Conservation (phyloP, 345 rosid genomes). For the Stellera chamaejasme region DNA sequence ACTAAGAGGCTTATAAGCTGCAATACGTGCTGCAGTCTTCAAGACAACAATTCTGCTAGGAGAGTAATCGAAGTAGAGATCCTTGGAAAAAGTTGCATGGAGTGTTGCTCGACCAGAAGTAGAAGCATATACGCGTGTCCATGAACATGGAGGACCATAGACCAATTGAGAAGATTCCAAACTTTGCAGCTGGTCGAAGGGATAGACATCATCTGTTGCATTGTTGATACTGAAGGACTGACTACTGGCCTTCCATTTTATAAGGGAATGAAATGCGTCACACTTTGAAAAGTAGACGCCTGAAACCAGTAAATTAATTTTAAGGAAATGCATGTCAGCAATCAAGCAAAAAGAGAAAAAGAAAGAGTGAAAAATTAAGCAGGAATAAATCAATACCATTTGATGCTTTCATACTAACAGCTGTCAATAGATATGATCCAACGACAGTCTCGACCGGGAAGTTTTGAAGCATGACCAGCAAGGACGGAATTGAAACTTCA, state of each 20-base stretch:
- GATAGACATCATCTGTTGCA: constrained; percentile 35
- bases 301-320: constrained; percentile 30
- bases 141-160: constrained; percentile 69
- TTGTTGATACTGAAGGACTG: constrained; percentile 57
- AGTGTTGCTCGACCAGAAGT: constrained; percentile 66
- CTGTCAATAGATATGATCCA: constrained; percentile 72
- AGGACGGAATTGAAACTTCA: constrained; percentile 76
- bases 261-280: constrained; percentile 62
- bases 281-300: constrained; percentile 68
- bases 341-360: constrained; percentile 16
- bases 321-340: constrained; percentile 14
- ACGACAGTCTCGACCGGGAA: constrained; percentile 81
- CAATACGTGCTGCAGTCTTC: constrained; percentile 65
- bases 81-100: constrained; percentile 70
- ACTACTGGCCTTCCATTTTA: constrained; percentile 73
- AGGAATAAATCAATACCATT: constrained; percentile 42
- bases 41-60: constrained; percentile 42
- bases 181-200: constrained; percentile 23
- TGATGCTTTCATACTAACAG: constrained; percentile 70
- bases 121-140: constrained; percentile 56
- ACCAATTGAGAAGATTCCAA: constrained; percentile 20
- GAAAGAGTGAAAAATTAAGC: constrained; percentile 7
- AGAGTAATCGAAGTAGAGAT: constrained; percentile 42
- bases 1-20: constrained; percentile 67
- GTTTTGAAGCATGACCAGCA: constrained; percentile 69